Percentiles rank a stretch among this genome's conserved stretches.
Evolutionary conservation across 2,329 filamentous ascomycete species (phyloP).

Genomic region (Parastagonospora avenae): DNA sequence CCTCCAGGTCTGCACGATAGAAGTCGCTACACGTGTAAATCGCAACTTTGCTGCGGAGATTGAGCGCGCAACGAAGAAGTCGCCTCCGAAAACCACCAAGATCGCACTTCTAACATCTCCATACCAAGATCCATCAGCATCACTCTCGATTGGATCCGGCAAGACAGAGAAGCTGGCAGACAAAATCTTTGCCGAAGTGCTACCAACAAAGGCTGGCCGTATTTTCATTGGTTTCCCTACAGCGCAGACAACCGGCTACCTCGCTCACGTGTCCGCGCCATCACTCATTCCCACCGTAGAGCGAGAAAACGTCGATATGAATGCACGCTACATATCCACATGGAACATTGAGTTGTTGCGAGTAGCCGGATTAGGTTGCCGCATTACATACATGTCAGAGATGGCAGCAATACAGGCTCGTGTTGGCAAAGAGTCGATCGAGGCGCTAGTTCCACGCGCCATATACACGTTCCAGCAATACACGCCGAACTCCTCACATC

Average conservation of each 20-base stretch:
- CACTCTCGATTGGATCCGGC: slow-evolving; percentile 60
- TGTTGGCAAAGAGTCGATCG: slow-evolving; percentile 62
- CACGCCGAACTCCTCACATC: slow-evolving; percentile 87
- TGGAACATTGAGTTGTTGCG: slow-evolving; percentile 96
- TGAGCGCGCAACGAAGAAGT: slow-evolving; percentile 95
- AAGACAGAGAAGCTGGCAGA: slow-evolving; percentile 61
- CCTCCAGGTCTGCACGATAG: slow-evolving; percentile 83
- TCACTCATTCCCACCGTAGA: slow-evolving; percentile 98
- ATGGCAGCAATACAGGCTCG: slow-evolving; percentile 67
- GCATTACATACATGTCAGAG: slow-evolving; percentile 85
- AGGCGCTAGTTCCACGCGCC: slow-evolving; percentile 74
- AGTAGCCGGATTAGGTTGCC: slow-evolving; percentile 85
- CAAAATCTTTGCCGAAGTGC: slow-evolving; percentile 87
- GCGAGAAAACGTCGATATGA: slow-evolving; percentile 93
- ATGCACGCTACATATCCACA: slow-evolving; percentile 89
- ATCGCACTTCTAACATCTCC: slow-evolving; percentile 90
- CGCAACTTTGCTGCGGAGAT: slow-evolving; percentile 79
- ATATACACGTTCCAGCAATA: slow-evolving; percentile 86
- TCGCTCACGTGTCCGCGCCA: slow-evolving; percentile 92
- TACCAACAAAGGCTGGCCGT: slow-evolving; percentile 85
- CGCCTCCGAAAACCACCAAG: slow-evolving; percentile 84
- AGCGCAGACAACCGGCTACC: slow-evolving; percentile 92
- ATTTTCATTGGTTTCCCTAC: slow-evolving; percentile 99
- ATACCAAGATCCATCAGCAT: slow-evolving; percentile 77
- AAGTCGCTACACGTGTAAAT: slow-evolving; percentile 76